phyloP scores from a whole-genome alignment of 2,329 filamentous ascomycete species.

The Delphinella strobiligena region DNA sequence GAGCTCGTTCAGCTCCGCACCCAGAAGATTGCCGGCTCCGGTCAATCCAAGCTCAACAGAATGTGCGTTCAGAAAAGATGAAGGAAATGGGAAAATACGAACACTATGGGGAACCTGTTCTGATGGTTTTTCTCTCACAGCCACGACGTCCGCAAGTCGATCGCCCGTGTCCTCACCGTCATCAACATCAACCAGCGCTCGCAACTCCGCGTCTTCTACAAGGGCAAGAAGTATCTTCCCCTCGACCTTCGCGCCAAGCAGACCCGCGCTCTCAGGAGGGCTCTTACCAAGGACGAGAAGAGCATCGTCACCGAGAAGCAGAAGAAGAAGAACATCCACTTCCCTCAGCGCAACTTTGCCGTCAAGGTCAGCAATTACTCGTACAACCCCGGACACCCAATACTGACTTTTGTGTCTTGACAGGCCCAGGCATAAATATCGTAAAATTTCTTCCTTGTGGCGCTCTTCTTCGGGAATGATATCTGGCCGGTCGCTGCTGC shows the following conservation, averaged over 20 bases:
- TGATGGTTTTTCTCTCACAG: constrained; percentile 34
- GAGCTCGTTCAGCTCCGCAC: constrained; percentile 95
- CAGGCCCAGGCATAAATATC: constrained; percentile 3
- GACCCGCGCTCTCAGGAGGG: constrained; percentile 94
- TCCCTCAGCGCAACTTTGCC: constrained; percentile 97
- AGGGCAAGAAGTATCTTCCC: constrained; percentile 98
- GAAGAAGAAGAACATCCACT: constrained; percentile 91
- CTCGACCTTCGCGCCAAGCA: constrained; percentile 98
- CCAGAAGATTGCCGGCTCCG: constrained; percentile 92
- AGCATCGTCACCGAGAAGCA: constrained; percentile 79
- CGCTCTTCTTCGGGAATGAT: neutral
- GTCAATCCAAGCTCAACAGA: constrained; percentile 90
- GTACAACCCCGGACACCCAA: neutral
- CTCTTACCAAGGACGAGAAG: constrained; percentile 84
- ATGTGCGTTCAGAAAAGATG: constrained; percentile 61
- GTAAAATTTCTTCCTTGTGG: neutral
- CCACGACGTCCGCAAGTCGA: constrained; percentile 98
- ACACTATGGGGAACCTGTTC: constrained; percentile 1
- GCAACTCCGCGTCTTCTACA: constrained; percentile 98
- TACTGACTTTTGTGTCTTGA: neutral
- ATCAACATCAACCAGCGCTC: constrained; percentile 99
- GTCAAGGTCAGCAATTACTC: constrained; percentile 63
- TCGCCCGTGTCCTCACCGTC: constrained; percentile 96
- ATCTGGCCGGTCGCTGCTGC: neutral
- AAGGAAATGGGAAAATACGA: constrained; percentile 7